Conservation (phyloP, 164 flowering plant species). For the Chimonanthus salicifolius region DNA sequence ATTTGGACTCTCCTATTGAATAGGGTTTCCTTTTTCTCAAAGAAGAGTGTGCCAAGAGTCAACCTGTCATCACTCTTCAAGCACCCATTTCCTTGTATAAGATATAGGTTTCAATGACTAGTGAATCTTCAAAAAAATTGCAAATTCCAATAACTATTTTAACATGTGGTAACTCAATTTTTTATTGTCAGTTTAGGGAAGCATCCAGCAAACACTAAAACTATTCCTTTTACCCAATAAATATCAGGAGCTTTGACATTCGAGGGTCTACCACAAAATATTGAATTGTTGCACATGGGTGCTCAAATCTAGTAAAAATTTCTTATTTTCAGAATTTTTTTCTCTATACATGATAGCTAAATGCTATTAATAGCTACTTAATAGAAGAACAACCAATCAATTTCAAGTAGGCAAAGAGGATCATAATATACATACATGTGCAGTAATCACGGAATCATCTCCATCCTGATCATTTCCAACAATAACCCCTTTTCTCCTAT, state of each 20-base stretch:
- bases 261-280: not conserved
- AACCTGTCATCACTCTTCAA: too few relatives aligned
- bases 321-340: too few relatives aligned
- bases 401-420: not conserved
- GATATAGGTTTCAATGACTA: too few relatives aligned
- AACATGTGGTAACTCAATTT: not conserved
- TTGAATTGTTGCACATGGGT: not conserved
- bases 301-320: not conserved
- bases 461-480: conserved; percentile 98
- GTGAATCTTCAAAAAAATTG: not conserved
- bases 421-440: conserved; percentile 48
- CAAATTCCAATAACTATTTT: too few relatives aligned
- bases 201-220: not conserved
- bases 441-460: conserved; percentile 79
- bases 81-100: too few relatives aligned
- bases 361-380: not conserved
- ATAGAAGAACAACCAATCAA: not conserved
- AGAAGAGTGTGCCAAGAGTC: not conserved
- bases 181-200: not conserved
- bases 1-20: not conserved
- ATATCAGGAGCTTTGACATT: not conserved
- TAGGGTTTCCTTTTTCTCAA: not conserved
- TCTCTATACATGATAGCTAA: not conserved
- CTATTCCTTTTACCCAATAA: not conserved
- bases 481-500: conserved; percentile 94